phyloP scores from a whole-genome alignment of 2,329 filamentous ascomycete genomes.

The Blumeria graminis region DNA sequence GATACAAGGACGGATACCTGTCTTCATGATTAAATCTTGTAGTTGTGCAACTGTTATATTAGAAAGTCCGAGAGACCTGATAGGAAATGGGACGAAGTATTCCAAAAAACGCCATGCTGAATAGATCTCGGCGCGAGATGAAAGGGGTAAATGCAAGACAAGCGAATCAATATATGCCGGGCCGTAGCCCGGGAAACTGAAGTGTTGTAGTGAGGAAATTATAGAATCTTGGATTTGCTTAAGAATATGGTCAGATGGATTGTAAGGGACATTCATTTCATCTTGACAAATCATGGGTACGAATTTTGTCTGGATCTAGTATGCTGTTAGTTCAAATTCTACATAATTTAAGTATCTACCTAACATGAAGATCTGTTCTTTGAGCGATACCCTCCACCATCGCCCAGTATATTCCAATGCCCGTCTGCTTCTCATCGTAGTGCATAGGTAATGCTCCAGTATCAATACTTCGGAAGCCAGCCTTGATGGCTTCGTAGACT shows the following conservation, averaged over 20 bases:
- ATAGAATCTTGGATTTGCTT: conserved; percentile 42
- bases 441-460: conserved; percentile 59
- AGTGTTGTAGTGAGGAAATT: conserved; percentile 36
- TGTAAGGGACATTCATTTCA: too few species aligned
- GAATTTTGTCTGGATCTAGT: conserved; percentile 62
- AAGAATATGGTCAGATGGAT: neutral
- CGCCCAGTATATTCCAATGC: conserved; percentile 37
- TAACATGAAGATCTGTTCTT: conserved; percentile 37
- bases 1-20: conserved; percentile 29
- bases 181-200: conserved; percentile 7
- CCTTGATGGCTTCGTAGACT: conserved; percentile 40
- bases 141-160: conserved; percentile 32
- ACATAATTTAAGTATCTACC: conserved; percentile 8
- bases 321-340: neutral
- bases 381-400: conserved; percentile 32
- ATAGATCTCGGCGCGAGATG: conserved; percentile 26
- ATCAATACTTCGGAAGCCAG: conserved; percentile 51
- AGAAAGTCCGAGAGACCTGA: conserved; percentile 50
- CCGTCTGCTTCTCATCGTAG: conserved; percentile 51
- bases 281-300: conserved; percentile 21
- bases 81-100: conserved; percentile 35
- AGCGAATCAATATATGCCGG: conserved; percentile 29
- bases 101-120: conserved; percentile 43
- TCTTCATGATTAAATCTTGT: conserved; percentile 23
- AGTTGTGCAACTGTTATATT: conserved; percentile 41